Base-by-base conservation (phyloP, 1,284 basidiomycete genomes). In the Phylloporus gajari region DNA sequence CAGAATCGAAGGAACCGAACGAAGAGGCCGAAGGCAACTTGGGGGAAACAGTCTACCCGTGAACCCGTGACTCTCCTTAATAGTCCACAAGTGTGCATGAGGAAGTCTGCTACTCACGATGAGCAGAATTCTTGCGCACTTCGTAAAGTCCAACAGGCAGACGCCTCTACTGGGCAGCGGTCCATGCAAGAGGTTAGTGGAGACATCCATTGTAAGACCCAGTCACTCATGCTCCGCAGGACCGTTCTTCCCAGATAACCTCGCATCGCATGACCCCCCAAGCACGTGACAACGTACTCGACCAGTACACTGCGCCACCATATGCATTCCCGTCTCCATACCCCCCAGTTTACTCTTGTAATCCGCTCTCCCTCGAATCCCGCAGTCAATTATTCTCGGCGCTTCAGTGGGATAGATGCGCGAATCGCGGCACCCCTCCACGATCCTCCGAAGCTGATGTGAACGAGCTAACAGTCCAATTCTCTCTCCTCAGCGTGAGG, bases 401-500 rank as follows among this genome's bases (percentile, higher is more conserved):
- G 19, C 3, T 40, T 25, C 32, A 60, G 59, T 60, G 59, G 59
- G 59, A 60, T 9, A 60, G 35, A 38, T 23, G 35, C 59, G 9
- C 59, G 35, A 60, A 32, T 38, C 35, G 25, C 23, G 40, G 21
- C 32, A 23, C 35, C 35, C 35, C 59, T 40, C 23, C 23, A 11
- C 59, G 13, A 38, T 40, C 35, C 21, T 9, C 21, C 35, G 59
- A 40, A 17, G 12, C 9, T 25, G 35, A 38, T 38, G 23, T 60
- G 25, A 38, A 60, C 35, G 59, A 60, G 30, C 23, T 60, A 40
- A 32, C 35, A 23, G 23, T 25, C 9, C 59, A 35, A 60, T 60
- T 60, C 35, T 35, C 59, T 60, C 35, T 38, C 59, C 59, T 60
- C 59, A 60, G 59, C 32, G 59, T 60, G 21, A 60, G 59, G 59